Base-by-base conservation (phyloP, 2,329 filamentous ascomycete genomes). In the Claviceps pazoutovae region DNA sequence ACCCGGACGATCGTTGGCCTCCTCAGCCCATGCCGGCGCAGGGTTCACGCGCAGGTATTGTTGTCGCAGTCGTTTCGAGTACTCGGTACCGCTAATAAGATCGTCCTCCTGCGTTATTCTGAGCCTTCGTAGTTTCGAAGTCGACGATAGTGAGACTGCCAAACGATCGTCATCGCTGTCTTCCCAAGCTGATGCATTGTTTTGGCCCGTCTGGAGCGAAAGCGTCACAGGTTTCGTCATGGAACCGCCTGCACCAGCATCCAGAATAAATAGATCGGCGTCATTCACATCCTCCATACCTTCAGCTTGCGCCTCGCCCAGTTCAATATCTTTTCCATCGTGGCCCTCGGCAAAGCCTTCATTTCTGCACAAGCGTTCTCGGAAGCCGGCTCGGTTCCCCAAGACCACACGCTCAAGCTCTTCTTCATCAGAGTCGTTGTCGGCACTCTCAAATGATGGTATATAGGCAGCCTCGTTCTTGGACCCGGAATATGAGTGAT, bases 161-260 rank as follows among this genome's bases (percentile, higher is more conserved):
- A 96, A 72, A 51, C 87, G 79, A 63, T 97, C 93, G 63, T 98
- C 93, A 61, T 98, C 93, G 66, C 90, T 97, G 65, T 98, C 93
- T 59, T 90, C 82, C 93, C 93, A 98, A 1, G 82, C 86, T 2
- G 83, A 75, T 19, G 73, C 71, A 43, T 76, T 71, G 46, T 56
- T 60, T 16, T 61, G 56, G 14, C 57, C 53, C 13, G 51, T 48
- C 19, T 59, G 57, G 5, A 53, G 59, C 30, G 56, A 55, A 23
- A 60, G 54, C 19, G 60, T 57, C 43, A 56, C 37, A 17, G 62
- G 49, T 38, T 67, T 63, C 5, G 62, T 51, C 9, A 59, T 50
- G 11, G 66, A 60, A 26, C 45, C 48, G 1, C 70, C 68, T 23
- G 75, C 71, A 42, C 79, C 81, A 1, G 83, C 78, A 65, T 96